Evolutionary conservation across 2,329 filamentous ascomycete genomes (phyloP).

Genomic region (Fusarium napiforme): DNA sequence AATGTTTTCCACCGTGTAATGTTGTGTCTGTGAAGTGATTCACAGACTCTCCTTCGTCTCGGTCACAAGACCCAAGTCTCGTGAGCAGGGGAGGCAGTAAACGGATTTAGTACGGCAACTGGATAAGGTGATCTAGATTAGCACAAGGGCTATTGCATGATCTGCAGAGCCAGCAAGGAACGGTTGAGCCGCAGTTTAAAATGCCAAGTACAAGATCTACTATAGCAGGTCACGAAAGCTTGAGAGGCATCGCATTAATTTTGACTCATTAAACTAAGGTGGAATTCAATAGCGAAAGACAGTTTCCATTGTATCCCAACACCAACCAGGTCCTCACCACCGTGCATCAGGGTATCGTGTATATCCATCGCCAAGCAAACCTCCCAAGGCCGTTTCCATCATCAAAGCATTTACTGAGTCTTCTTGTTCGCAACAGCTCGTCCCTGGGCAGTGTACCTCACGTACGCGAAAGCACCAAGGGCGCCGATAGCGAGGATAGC

Average conservation of each 20-base stretch:
- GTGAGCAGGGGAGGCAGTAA: neutral
- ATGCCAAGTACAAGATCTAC: too few species aligned
- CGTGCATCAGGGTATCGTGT: slow-evolving; percentile 26
- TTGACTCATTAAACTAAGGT: neutral
- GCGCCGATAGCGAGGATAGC: slow-evolving; percentile 49
- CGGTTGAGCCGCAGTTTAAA: neutral
- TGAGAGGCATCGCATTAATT: neutral
- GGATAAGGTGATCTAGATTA: neutral
- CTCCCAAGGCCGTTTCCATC: neutral
- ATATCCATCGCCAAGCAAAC: slow-evolving; percentile 1
- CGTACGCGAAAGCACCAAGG: slow-evolving; percentile 48
- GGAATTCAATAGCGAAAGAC: neutral
- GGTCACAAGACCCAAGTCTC: neutral
- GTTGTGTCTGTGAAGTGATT: neutral
- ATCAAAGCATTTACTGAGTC: slow-evolving; percentile 39
- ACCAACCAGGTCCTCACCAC: neutral
- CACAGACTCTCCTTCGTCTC: neutral
- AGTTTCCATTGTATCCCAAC: neutral
- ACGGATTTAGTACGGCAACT: neutral
- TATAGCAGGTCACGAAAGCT: neutral
- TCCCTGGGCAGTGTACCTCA: slow-evolving; percentile 50
- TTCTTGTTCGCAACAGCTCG: slow-evolving; percentile 46
- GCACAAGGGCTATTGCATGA: neutral
- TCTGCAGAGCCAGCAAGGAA: neutral
- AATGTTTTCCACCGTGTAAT: neutral